Percentiles rank a stretch among this genome's conserved stretches.
phyloP scores from a whole-genome alignment of 106 monocot species.

The Platanthera zijinensis region DNA sequence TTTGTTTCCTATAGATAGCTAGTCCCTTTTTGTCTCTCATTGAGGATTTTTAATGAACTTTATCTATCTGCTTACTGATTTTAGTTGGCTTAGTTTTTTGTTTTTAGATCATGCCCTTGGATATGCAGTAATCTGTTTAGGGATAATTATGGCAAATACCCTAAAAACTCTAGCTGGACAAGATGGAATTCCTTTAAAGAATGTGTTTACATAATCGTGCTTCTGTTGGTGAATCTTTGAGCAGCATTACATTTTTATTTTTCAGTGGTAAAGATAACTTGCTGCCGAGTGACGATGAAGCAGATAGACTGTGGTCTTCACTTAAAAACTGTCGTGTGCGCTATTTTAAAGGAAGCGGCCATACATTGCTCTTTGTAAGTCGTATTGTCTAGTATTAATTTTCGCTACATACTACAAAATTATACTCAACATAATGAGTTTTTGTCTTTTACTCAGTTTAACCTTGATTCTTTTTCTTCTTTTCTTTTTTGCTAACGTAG shows the following conservation, averaged over 20 bases:
- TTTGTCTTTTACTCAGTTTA: background rate
- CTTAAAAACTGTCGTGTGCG: conserved; percentile 74
- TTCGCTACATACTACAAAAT: background rate
- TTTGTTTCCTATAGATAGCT: background rate
- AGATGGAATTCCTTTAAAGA: too few relatives aligned
- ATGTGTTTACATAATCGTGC: too few relatives aligned
- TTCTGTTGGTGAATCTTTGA: background rate
- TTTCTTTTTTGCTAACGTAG: background rate
- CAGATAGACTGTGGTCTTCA: conserved; percentile 46
- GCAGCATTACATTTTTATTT: conserved; percentile 6
- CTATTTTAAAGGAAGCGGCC: conserved; percentile 85
- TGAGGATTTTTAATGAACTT: background rate
- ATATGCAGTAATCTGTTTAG: background rate
- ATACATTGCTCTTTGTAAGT: conserved; percentile 74
- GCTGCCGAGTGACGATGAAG: conserved; percentile 90
- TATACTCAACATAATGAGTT: background rate
- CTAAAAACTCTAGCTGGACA: background rate
- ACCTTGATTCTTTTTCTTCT: background rate
- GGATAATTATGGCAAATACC: background rate
- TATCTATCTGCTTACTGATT: background rate
- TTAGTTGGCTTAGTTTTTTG: background rate
- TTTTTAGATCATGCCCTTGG: background rate
- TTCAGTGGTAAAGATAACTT: conserved; percentile 84
- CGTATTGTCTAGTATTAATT: background rate
- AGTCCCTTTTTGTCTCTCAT: background rate